Base-by-base conservation (phyloP, 2,329 filamentous ascomycete genomes). In the Xylaria sp. region DNA sequence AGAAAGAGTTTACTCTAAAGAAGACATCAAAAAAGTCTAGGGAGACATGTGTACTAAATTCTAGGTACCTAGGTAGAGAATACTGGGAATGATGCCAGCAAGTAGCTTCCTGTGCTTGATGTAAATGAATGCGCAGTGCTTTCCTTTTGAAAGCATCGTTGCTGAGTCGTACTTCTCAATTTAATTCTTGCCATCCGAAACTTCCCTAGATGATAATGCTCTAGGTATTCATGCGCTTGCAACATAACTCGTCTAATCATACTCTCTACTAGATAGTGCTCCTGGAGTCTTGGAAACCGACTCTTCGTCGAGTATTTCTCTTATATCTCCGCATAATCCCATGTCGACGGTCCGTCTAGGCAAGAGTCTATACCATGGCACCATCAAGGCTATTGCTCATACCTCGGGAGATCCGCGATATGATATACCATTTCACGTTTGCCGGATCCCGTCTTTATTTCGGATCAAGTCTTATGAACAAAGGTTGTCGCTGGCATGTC, bases 1-100 rank as follows among this genome's bases (percentile, higher is more conserved):
- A 51, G 71, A 77, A 59, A 72, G 76, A 64, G 74, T 78, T 2
- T 76, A 77, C 69, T 77, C 74, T 1, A 72, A 71, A 48, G 75
- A 76, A 59, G 61, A 44, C n/a, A 31, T 62, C 15, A 58, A 69
- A 38, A 54, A 44, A 20, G 51, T n/a, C 7, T 59, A 40, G 20
- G 31, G 20, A 31, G 9, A 61, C 20, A 46, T n/a, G 20, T n/a
- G n/a, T 48, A 38, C 7, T 17, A 9, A 46, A 17, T 5, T 9
- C 54, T 40, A n/a, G n/a, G n/a, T n/a, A n/a, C n/a, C n/a, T n/a
- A n/a, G n/a, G n/a, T 20, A 46, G n/a, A 7, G 26, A 26, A 23
- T 38, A 23, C 31, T 38, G n/a, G n/a, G 33, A 56, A n/a, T 31
- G n/a, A 56, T 23, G 31, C n/a, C 7, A 7, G 36, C 36, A 46